Evolutionary conservation across 768 basidiomycete genomes (phyloP).

Genomic region (Suillus subaureus): DNA sequence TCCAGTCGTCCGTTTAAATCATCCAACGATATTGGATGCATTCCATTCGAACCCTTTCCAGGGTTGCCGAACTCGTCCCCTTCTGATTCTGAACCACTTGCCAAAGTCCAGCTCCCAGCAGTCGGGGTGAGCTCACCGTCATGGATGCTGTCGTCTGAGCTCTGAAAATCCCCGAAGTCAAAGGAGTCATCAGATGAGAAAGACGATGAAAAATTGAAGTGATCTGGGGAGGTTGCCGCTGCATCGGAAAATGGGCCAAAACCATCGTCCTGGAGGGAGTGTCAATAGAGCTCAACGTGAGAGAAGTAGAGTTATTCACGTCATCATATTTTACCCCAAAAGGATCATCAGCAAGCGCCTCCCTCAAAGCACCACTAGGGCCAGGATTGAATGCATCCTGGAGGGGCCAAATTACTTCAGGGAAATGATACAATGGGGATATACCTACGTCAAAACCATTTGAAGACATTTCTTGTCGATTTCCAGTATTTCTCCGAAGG

Average conservation of each 20-base stretch:
- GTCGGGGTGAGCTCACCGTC: constrained; percentile 62
- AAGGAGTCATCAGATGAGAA: constrained; percentile 73
- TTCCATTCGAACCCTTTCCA: constrained; percentile 15
- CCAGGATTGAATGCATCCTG: constrained; percentile 58
- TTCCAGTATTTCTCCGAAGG: constrained; percentile 46
- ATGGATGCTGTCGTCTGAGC: constrained; percentile 33
- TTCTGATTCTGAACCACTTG: constrained; percentile 41
- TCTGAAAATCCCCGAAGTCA: constrained; percentile 81
- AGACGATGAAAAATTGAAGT: constrained; percentile 56
- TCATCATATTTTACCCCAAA: constrained; percentile 55
- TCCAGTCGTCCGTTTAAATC: constrained; percentile 27
- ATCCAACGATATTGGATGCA: constrained; percentile 32
- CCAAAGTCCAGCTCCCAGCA: constrained; percentile 70
- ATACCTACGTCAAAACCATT: constrained; percentile 57
- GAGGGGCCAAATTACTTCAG: background rate
- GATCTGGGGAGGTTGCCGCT: constrained; percentile 49
- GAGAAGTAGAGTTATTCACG: constrained; percentile 36
- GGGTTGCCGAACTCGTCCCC: constrained; percentile 30
- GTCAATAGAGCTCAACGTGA: constrained; percentile 6
- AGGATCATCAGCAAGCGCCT: constrained; percentile 47
- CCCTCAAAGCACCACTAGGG: constrained; percentile 32
- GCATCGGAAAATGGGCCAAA: constrained; percentile 84
- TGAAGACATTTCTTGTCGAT: constrained; percentile 46
- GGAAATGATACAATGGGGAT: background rate
- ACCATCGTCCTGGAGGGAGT: constrained; percentile 49